phyloP scores from a whole-genome alignment of 2,329 filamentous ascomycete species.

The Grosmannia huntii region DNA sequence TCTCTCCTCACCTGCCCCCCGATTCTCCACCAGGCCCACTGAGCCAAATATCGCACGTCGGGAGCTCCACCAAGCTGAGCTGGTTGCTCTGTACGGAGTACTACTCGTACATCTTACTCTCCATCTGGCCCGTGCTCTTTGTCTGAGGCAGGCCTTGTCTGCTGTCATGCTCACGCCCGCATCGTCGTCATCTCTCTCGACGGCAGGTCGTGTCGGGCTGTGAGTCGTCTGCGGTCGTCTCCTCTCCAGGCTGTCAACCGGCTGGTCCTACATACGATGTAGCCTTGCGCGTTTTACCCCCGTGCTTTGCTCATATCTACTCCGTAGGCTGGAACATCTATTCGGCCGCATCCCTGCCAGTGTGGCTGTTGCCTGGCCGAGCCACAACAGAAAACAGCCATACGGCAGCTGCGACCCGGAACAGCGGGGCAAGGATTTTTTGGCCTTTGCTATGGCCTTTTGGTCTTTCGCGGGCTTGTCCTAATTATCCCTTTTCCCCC shows the following conservation, averaged over 20 bases:
- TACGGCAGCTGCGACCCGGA: background rate
- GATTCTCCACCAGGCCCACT: background rate
- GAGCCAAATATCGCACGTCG: background rate
- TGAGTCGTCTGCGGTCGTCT: background rate
- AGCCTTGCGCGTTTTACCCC: background rate
- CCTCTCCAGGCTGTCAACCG: background rate
- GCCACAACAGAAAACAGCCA: background rate
- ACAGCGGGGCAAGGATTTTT: background rate
- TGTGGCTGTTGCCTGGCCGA: background rate
- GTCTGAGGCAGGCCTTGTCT: background rate
- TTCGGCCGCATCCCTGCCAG: background rate
- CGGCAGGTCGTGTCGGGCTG: background rate
- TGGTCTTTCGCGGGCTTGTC: no score
- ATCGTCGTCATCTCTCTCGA: background rate
- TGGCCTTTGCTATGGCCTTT: background rate
- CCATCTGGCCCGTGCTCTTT: background rate
- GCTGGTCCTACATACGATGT: background rate
- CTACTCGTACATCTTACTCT: background rate
- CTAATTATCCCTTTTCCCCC: no score
- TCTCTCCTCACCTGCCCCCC: background rate
- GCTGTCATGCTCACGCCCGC: background rate
- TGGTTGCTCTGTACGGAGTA: background rate
- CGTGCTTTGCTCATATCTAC: no score
- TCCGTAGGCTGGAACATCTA: background rate
- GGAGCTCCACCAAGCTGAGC: background rate